These are phyloP conservation scores for Solanum lignicaule DNA, from an alignment of 257 asterid genomes.

Conservation along the genomic window DNA sequence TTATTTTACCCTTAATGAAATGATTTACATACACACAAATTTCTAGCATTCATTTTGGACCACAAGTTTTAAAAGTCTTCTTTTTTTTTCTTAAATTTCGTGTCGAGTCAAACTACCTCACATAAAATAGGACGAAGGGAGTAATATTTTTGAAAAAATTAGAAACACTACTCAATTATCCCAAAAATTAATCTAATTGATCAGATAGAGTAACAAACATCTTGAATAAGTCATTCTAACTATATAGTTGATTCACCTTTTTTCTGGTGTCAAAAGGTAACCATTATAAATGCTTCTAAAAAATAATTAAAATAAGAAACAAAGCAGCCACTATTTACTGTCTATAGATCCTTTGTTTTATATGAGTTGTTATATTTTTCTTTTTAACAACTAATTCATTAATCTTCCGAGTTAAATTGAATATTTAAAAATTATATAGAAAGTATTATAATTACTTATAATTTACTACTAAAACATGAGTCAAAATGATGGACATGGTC, in stretches of 20 bases:
- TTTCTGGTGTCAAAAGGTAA: not conserved
- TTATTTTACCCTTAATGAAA: too few species aligned
- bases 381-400: too few species aligned
- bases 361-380: not conserved
- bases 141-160: not conserved
- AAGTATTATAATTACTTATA: not conserved
- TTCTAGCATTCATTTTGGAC: too few species aligned
- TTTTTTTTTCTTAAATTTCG: too few species aligned
- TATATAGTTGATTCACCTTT: not conserved
- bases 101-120: too few species aligned
- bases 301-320: not conserved
- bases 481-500: not conserved
- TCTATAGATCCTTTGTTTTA: not conserved
- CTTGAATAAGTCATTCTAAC: not conserved
- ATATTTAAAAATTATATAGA: too few species aligned
- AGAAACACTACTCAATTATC: not conserved
- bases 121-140: too few species aligned
- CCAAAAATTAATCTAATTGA: not conserved
- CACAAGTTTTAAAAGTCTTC: too few species aligned
- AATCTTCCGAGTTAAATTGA: too few species aligned
- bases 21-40: too few species aligned
- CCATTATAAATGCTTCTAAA: not conserved
- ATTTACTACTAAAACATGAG: not conserved
- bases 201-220: not conserved
- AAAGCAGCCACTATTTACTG: not conserved